A percentile compares a stretch with the other conserved stretches of the same genome.
Evolutionary conservation across 169 alveolate species (phyloP).

Genomic region (Eimeria nieschulzi): DNA sequence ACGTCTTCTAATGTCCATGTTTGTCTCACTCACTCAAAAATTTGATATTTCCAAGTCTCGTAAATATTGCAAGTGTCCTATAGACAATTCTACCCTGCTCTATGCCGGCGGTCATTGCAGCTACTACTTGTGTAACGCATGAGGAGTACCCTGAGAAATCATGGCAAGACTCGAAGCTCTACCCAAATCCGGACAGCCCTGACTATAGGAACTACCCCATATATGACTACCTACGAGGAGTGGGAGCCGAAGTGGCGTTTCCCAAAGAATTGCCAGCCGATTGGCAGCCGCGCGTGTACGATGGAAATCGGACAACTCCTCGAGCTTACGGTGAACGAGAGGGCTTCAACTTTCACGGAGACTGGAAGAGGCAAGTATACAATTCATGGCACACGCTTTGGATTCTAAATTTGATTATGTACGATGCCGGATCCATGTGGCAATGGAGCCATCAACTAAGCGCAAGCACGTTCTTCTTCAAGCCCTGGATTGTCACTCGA

Average conservation of each 20-base stretch:
- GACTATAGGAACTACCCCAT: slow-evolving; percentile 36
- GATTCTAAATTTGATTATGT: not conserved
- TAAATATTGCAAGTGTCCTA: not conserved
- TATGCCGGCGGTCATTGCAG: not conserved
- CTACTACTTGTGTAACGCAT: slow-evolving; percentile 46
- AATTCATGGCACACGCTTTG: slow-evolving; percentile 60
- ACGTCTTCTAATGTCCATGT: not conserved
- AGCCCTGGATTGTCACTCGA: slow-evolving; percentile 67
- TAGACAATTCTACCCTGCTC: not conserved
- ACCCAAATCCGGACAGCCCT: slow-evolving; percentile 60
- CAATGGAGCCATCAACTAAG: slow-evolving; percentile 56
- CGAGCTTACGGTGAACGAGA: slow-evolving; percentile 43
- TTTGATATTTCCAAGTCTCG: no score
- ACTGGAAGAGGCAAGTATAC: slow-evolving; percentile 57
- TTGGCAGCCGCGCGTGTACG: slow-evolving; percentile 57
- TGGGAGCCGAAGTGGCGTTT: slow-evolving; percentile 53
- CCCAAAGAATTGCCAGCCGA: slow-evolving; percentile 27
- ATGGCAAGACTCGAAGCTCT: slow-evolving; percentile 36
- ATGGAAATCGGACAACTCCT: slow-evolving; percentile 36
- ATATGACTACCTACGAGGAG: slow-evolving; percentile 40
- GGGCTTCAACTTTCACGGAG: not conserved
- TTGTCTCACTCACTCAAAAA: not conserved
- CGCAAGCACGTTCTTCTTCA: slow-evolving; percentile 49
- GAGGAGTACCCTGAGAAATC: slow-evolving; percentile 63
- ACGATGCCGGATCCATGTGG: slow-evolving; percentile 47